Conservation (phyloP, 108 stramenopile species). For the Nannochloropsis oceanica region DNA sequence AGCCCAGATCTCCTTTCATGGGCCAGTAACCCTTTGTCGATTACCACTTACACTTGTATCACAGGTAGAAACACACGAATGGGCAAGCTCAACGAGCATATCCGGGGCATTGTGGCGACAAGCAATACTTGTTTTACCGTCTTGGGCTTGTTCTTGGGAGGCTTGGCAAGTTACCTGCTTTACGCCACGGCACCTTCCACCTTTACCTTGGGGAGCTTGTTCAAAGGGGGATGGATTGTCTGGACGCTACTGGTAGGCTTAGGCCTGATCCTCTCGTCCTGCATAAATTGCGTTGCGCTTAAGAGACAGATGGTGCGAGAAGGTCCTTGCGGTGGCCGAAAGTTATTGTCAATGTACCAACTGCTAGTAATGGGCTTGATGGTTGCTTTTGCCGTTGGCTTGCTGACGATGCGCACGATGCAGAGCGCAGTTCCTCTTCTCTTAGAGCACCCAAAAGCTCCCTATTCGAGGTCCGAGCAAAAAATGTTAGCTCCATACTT, state of each 20-base stretch:
- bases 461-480: background rate
- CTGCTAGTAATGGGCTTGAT: background rate
- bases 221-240: background rate
- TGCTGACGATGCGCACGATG: background rate
- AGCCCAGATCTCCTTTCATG: too few species aligned
- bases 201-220: background rate
- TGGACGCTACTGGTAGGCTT: background rate
- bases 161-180: background rate
- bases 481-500: background rate
- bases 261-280: background rate
- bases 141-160: background rate
- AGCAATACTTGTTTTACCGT: background rate
- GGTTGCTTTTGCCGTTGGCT: background rate
- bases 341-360: slow-evolving; percentile 1
- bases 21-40: too few species aligned
- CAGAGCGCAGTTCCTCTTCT: background rate
- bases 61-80: background rate
- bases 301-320: background rate
- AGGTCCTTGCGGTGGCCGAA: slow-evolving; percentile 6
- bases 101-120: slow-evolving; percentile 3
- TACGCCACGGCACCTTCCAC: background rate
- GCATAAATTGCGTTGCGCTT: slow-evolving; percentile 1
- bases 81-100: slow-evolving; percentile 4
- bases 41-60: too few species aligned
- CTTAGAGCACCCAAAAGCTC: background rate